These are phyloP conservation scores for Theobroma grandiflorum DNA, from an alignment of 441 rosid genomes.

Conservation along the genomic window DNA sequence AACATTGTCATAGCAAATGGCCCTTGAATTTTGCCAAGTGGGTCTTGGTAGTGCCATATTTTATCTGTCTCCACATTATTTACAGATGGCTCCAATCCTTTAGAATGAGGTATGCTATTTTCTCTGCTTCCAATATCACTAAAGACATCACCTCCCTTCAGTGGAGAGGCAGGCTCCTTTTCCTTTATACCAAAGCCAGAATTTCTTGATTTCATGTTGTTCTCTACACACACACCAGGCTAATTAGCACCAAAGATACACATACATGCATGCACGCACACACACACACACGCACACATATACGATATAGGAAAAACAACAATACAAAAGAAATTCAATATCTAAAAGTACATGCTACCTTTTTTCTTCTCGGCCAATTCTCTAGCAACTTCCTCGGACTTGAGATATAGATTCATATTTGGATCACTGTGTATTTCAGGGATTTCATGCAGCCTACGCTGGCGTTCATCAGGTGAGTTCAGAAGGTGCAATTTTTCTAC, in stretches of 20 bases:
- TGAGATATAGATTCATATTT: slow-evolving; percentile 57
- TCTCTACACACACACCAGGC: slow-evolving; percentile 53
- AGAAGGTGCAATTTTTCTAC: slow-evolving; percentile 82
- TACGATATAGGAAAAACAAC: neutral
- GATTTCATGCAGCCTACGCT: slow-evolving; percentile 70
- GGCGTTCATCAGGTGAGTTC: slow-evolving; percentile 74
- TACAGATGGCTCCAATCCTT: slow-evolving; percentile 48
- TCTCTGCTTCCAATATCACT: slow-evolving; percentile 48
- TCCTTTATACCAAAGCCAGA: slow-evolving; percentile 45
- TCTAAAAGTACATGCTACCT: slow-evolving; percentile 49
- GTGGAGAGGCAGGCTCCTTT: slow-evolving; percentile 37
- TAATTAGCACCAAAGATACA: slow-evolving; percentile 21
- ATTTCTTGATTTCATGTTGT: slow-evolving; percentile 38
- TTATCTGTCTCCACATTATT: slow-evolving; percentile 57
- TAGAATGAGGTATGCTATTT: slow-evolving; percentile 42
- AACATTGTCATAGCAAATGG: slow-evolving; percentile 82
- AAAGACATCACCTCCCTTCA: slow-evolving; percentile 40
- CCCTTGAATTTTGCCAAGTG: slow-evolving; percentile 86
- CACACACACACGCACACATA: neutral
- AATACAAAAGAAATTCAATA: slow-evolving; percentile 12
- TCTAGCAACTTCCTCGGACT: slow-evolving; percentile 60
- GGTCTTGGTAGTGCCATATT: slow-evolving; percentile 93
- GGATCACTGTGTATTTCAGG: slow-evolving; percentile 79
- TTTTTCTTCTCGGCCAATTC: slow-evolving; percentile 53
- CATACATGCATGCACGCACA: neutral